Evolutionary conservation across 2,329 filamentous ascomycete genomes (phyloP).

Genomic region (Fusarium sp.): DNA sequence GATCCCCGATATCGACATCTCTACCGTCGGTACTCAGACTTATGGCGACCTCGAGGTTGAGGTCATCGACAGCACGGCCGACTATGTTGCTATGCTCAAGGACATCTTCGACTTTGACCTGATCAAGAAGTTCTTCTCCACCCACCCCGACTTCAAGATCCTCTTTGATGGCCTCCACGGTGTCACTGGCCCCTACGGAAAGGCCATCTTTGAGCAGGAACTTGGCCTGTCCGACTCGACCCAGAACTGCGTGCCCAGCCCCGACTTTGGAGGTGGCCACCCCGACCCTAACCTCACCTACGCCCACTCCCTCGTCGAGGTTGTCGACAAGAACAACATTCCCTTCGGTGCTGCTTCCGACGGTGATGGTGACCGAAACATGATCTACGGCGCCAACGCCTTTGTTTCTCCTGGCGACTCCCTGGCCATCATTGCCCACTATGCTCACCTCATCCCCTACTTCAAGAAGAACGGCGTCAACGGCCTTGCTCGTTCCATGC

Average conservation of each 20-base stretch:
- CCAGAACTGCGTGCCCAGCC: conserved; percentile 91
- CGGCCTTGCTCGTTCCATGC: conserved; percentile 96
- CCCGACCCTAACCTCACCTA: conserved; percentile 98
- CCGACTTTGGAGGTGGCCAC: conserved; percentile 97
- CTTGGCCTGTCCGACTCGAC: conserved; percentile 81
- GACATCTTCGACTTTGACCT: conserved; percentile 98
- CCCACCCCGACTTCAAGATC: conserved; percentile 93
- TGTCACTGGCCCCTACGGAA: conserved; percentile 95
- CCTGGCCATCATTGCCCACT: conserved; percentile 96
- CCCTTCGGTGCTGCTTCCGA: conserved; percentile 98
- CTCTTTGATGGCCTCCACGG: conserved; percentile 95
- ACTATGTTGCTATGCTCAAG: conserved; percentile 96
- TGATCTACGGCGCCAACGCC: conserved; percentile 97
- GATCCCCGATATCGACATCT: conserved; percentile 87
- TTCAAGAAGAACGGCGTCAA: conserved; percentile 98
- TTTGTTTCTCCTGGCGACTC: conserved; percentile 98
- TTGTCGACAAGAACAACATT: conserved; percentile 89
- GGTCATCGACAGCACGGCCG: conserved; percentile 90
- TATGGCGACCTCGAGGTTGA: conserved; percentile 93
- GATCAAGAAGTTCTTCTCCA: conserved; percentile 91
- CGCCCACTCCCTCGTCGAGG: conserved; percentile 92
- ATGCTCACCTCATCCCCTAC: conserved; percentile 96
- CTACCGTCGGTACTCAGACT: conserved; percentile 82
- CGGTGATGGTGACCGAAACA: conserved; percentile 98
- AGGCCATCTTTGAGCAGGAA: conserved; percentile 94